Evolutionary conservation across 2,329 filamentous ascomycete genomes (phyloP).

Genomic region (Phialophora verrucosa): DNA sequence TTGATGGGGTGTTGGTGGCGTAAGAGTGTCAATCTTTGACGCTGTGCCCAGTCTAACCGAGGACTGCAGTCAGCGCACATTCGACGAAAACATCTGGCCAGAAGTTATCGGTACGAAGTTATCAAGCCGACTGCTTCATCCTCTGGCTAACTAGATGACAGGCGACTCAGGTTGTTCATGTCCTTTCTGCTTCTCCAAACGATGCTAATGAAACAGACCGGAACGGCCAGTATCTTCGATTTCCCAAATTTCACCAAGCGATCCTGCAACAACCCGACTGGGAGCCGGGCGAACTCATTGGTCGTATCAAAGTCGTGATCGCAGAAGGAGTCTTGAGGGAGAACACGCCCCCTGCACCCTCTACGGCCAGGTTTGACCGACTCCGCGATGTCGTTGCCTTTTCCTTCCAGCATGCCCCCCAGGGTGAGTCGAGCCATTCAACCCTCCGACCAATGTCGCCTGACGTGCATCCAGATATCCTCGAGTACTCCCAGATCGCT

Average conservation of each 20-base stretch:
- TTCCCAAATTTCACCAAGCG: conserved; percentile 73
- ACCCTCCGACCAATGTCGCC: not conserved
- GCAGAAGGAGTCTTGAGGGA: conserved; percentile 70
- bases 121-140: not conserved
- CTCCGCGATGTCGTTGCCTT: conserved; percentile 77
- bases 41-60: conserved; percentile 7
- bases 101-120: conserved; percentile 41
- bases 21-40: conserved; percentile 47
- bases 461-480: conserved; percentile 61
- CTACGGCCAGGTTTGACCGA: conserved; percentile 58
- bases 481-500: conserved; percentile 75
- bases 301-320: conserved; percentile 77
- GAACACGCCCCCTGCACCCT: conserved; percentile 34
- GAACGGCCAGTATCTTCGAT: conserved; percentile 58
- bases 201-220: conserved; percentile 22
- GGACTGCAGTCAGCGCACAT: conserved; percentile 21
- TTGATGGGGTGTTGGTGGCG: conserved; percentile 71
- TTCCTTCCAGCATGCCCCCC: conserved; percentile 82
- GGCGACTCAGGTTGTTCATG: conserved; percentile 25
- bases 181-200: not conserved
- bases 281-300: conserved; percentile 72
- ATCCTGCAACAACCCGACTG: conserved; percentile 72
- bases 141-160: conserved; percentile 16
- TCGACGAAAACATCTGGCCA: conserved; percentile 51
- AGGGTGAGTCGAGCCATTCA: conserved; percentile 60